Evolutionary conservation across 2,329 filamentous ascomycete genomes (phyloP), one percentile per base, ranked within the genome.

Genomic region (Madurella fahalii): DNA sequence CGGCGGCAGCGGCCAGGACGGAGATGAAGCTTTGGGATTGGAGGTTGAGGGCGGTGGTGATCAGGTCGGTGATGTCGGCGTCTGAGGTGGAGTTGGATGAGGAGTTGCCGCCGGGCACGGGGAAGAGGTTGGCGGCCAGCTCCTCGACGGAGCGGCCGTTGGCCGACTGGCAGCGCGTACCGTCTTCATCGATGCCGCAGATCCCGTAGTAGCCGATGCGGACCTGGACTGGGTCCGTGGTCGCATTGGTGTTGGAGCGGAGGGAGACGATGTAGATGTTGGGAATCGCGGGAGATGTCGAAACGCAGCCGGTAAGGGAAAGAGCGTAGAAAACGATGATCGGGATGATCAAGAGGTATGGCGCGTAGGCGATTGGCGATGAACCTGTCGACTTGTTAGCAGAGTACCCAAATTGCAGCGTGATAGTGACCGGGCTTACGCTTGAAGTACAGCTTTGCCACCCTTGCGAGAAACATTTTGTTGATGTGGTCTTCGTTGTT

Each of bases 151-250:
- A 57, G 12, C 44, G 45, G 52, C 60, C 58, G 0, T 54, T 37
- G 4, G 60, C 58, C 2, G 64, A 48, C 7, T 58, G 49, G 59
- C 63, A 66, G 55, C 47, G 50, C 17, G 41, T 58, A 32, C 53
- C 57, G 17, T 55, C 48, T 11, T 58, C 54, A 40, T 58, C 51
- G 57, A 58, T 55, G 42, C 58, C 60, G 57, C 64, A 65, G 53
- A 65, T 62, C 43, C 63, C 64, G 18, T 59, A 64, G 57, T 64
- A 66, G 45, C 63, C 63, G 17, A 66, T 50, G 41, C 64, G 63
- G 46, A 65, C 55, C 18, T 61, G 48, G 9, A 60, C 25, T 25
- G 58, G 46, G 12, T 30, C 15, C 18, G 37, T 31, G 12, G 56
- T 58, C 20, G 45, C 50, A 50, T 60, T 62, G 44, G 40, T 54